Conservation (phyloP, 2,329 filamentous ascomycete species). For the Colletotrichum sp. region DNA sequence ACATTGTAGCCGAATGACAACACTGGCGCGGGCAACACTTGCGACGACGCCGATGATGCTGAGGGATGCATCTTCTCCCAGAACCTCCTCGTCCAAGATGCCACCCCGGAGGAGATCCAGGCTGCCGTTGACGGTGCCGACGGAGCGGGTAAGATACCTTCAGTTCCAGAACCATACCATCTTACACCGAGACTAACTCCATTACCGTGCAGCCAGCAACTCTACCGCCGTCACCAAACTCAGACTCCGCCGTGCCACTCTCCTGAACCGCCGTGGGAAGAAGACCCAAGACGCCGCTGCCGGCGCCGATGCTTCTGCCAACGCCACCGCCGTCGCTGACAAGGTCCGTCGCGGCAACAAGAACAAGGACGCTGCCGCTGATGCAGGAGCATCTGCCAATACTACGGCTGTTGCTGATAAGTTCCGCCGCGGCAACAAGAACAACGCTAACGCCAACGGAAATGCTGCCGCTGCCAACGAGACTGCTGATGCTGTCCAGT, state of each 20-base stretch:
- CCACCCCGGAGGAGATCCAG: constrained; percentile 54
- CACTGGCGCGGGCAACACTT: constrained; percentile 41
- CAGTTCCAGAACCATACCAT: no score
- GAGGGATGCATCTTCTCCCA: constrained; percentile 61
- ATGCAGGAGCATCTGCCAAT: not conserved
- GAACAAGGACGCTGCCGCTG: not conserved
- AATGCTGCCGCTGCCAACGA: constrained; percentile 5
- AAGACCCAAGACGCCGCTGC: not conserved
- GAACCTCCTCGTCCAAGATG: constrained; percentile 58
- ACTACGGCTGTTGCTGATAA: not conserved
- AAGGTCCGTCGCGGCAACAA: not conserved
- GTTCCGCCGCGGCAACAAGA: not conserved
- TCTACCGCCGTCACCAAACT: not conserved
- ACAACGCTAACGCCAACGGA: not conserved
- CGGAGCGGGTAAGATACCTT: not conserved
- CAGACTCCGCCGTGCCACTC: not conserved
- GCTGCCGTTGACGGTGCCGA: constrained; percentile 47
- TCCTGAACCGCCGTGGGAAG: not conserved
- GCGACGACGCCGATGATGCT: constrained; percentile 50
- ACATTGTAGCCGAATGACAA: constrained; percentile 2
- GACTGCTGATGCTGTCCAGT: not conserved
- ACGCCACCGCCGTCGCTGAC: not conserved
- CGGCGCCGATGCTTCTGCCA: not conserved
- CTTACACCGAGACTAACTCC: not conserved
- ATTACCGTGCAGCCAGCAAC: not conserved